Evolutionary conservation across 2,329 filamentous ascomycete species (phyloP).

Genomic region (Colletotrichum eleusines): DNA sequence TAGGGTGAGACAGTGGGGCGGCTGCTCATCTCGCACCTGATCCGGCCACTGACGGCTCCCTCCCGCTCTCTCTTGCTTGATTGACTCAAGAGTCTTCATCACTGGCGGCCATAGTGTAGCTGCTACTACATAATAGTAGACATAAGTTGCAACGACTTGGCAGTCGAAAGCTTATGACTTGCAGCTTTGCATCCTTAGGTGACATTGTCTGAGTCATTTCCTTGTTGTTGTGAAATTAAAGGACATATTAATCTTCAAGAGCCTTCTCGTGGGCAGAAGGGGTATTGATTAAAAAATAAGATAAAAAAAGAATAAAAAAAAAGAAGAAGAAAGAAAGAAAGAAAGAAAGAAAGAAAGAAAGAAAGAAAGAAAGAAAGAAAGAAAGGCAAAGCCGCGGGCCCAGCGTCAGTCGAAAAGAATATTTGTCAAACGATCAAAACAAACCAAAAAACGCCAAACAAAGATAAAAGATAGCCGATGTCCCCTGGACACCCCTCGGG

Average conservation of each 20-base stretch:
- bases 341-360: too few species aligned
- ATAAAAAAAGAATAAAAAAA: too few species aligned
- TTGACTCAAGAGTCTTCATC: conserved; percentile 2
- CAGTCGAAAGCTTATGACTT: conserved; percentile 14
- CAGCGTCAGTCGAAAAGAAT: background rate
- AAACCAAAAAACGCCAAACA: conserved; percentile 1
- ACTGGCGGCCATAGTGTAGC: conserved; percentile 6
- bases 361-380: background rate
- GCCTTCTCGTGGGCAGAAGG: background rate
- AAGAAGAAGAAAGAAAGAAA: too few species aligned
- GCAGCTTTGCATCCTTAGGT: background rate
- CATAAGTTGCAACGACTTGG: conserved; percentile 8
- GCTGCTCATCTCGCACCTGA: background rate
- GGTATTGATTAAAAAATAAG: too few species aligned
- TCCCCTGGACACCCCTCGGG: too few species aligned
- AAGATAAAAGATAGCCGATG: background rate
- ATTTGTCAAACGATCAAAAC: background rate
- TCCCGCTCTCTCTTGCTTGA: background rate
- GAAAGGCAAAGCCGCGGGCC: background rate
- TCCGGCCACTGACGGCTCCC: conserved; percentile 21
- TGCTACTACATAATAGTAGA: conserved; percentile 5
- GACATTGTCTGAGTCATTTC: too few species aligned
- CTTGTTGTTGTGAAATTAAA: background rate
- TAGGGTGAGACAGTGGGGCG: conserved; percentile 39
- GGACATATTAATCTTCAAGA: background rate